Evolutionary conservation across 106 monocot genomes (phyloP).

Genomic region (Acanthochlamys bracteata): DNA sequence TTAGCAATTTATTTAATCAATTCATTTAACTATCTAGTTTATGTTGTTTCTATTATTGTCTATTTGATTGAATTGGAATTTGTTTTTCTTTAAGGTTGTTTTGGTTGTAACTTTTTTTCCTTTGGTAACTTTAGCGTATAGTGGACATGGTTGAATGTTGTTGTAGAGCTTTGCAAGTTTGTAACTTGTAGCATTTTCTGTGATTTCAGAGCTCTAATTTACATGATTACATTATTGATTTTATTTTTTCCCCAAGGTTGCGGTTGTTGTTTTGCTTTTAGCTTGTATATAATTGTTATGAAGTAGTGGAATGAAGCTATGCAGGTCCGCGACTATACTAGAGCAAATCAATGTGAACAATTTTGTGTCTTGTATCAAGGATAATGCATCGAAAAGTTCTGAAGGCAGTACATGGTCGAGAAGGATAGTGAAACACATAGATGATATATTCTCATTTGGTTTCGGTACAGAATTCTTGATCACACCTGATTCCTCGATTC

Average conservation of each 20-base stretch:
- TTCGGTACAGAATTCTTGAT: constrained; percentile 61
- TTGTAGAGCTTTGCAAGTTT: no score
- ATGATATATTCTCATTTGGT: constrained; percentile 50
- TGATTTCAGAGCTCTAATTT: no score
- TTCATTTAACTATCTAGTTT: no score
- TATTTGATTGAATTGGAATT: no score
- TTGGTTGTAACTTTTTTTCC: no score
- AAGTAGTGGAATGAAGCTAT: constrained; percentile 4
- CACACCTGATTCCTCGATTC: constrained; percentile 45
- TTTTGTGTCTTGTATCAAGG: constrained; percentile 32
- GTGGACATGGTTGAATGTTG: no score
- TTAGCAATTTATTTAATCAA: no score
- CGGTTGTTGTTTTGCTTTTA: neutral
- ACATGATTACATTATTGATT: neutral
- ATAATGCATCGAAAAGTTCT: constrained; percentile 21
- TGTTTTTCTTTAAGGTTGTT: no score
- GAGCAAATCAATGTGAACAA: constrained; percentile 66
- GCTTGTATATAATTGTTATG: neutral
- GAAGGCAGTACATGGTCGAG: constrained; percentile 41
- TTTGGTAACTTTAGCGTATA: no score
- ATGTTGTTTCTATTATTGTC: no score
- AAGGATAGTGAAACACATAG: constrained; percentile 29
- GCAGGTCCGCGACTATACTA: constrained; percentile 69
- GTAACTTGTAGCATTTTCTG: no score
- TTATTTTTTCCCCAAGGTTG: neutral